Conservation (phyloP, 2,329 filamentous ascomycete genomes). For the Lecanicillium sp. region DNA sequence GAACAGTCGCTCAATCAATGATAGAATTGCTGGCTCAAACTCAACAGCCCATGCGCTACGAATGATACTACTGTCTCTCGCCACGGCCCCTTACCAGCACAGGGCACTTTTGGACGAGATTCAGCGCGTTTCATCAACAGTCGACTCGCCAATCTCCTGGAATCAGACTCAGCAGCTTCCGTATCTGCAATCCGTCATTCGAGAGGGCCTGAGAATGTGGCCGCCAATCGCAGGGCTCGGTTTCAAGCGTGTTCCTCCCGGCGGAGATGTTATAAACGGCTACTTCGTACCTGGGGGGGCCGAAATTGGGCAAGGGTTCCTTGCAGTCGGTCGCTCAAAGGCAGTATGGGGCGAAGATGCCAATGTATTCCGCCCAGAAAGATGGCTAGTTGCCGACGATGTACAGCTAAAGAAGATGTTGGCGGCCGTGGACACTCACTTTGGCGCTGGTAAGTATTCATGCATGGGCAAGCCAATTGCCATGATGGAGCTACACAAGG, state of each 20-base stretch:
- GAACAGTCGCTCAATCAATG: too few relatives aligned
- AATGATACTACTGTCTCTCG: slow-evolving; percentile 42
- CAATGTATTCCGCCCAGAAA: slow-evolving; percentile 43
- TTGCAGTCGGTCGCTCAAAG: slow-evolving; percentile 42
- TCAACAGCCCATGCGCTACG: slow-evolving; percentile 49
- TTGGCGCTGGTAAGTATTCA: slow-evolving; percentile 35
- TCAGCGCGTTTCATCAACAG: slow-evolving; percentile 26
- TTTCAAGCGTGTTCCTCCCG: slow-evolving; percentile 44
- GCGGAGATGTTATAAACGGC: slow-evolving; percentile 44
- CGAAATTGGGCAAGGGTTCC: slow-evolving; percentile 44
- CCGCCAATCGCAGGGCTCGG: slow-evolving; percentile 46
- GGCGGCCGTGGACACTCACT: slow-evolving; percentile 32
- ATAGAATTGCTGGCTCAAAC: slow-evolving; percentile 52
- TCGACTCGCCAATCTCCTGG: slow-evolving; percentile 34
- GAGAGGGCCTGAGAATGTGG: slow-evolving; percentile 47
- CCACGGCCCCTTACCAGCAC: slow-evolving; percentile 36
- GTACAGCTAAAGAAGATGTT: slow-evolving; percentile 26
- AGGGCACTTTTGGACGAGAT: slow-evolving; percentile 34
- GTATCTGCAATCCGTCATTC: slow-evolving; percentile 50
- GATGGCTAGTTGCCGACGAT: slow-evolving; percentile 38
- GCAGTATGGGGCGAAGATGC: slow-evolving; percentile 43
- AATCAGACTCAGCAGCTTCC: slow-evolving; percentile 37
- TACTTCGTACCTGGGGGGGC: slow-evolving; percentile 44
- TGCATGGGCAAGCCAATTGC: slow-evolving; percentile 41
- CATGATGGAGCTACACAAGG: slow-evolving; percentile 40